phyloP scores from a whole-genome alignment of 169 alveolate genomes.

The Plasmodium inui region DNA sequence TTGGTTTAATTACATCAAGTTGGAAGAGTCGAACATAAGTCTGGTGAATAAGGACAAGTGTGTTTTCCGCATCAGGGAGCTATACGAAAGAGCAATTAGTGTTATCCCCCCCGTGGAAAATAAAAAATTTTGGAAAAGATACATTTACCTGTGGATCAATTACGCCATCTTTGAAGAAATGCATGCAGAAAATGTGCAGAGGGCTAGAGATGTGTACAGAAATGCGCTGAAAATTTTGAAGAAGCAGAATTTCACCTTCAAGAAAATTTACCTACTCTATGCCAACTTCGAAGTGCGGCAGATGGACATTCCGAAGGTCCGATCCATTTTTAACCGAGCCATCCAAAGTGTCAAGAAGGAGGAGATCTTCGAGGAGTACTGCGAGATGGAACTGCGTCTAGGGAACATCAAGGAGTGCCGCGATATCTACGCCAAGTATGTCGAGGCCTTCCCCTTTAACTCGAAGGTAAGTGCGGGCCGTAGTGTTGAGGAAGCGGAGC shows the following conservation, averaged over 20 bases:
- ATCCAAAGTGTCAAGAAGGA: constrained; percentile 94
- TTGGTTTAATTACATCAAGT: constrained; percentile 96
- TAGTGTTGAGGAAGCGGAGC: neutral
- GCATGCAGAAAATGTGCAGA: constrained; percentile 85
- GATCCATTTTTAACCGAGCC: constrained; percentile 95
- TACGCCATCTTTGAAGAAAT: constrained; percentile 96
- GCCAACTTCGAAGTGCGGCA: constrained; percentile 91
- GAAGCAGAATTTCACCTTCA: constrained; percentile 92
- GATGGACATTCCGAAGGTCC: constrained; percentile 87
- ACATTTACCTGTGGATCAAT: constrained; percentile 95
- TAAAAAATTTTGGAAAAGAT: constrained; percentile 94
- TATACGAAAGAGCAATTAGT: constrained; percentile 95
- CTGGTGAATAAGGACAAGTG: constrained; percentile 45
- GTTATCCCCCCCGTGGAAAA: constrained; percentile 93
- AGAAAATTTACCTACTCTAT: constrained; percentile 93
- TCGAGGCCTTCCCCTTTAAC: constrained; percentile 91
- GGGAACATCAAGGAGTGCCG: constrained; percentile 96
- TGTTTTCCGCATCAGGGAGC: constrained; percentile 88
- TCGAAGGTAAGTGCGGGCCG: constrained; percentile 81
- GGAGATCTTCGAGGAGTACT: constrained; percentile 93
- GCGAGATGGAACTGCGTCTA: constrained; percentile 94
- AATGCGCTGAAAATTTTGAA: constrained; percentile 91
- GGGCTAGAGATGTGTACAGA: constrained; percentile 92
- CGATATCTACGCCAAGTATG: constrained; percentile 91
- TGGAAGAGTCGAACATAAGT: constrained; percentile 93